Evolutionary conservation across 140 eudicot genomes (phyloP).

Genomic region (Flaveria floridana): DNA sequence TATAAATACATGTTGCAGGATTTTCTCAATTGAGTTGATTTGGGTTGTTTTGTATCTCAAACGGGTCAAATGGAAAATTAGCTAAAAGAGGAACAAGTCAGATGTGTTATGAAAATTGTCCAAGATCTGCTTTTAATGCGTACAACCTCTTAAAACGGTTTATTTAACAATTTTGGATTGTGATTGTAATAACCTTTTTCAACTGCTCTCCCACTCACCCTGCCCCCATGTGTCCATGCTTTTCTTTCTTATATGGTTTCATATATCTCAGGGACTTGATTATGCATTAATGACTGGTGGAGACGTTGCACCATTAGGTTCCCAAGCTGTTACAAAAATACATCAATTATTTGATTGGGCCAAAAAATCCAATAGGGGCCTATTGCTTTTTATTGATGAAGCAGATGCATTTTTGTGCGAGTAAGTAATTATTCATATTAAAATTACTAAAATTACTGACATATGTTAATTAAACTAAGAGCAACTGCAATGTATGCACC

Average conservation of each 20-base stretch:
- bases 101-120: background rate
- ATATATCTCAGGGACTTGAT: conserved; percentile 78
- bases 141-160: background rate
- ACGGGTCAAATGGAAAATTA: background rate
- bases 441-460: background rate
- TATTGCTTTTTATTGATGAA: conserved; percentile 90
- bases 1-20: background rate
- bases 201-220: background rate
- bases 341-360: conserved; percentile 98
- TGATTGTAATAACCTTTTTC: background rate
- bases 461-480: background rate
- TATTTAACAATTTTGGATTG: background rate
- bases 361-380: conserved; percentile 84
- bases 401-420: conserved; percentile 99
- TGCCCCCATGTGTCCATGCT: background rate
- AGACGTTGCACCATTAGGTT: conserved; percentile 96
- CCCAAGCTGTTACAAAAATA: conserved; percentile 96
- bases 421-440: conserved; percentile 44
- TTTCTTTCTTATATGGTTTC: conserved; percentile 23
- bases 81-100: background rate
- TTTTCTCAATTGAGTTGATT: background rate
- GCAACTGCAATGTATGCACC: background rate
- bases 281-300: conserved; percentile 99
- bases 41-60: background rate
- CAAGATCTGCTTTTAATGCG: background rate